Base-by-base conservation (phyloP, 768 basidiomycete species). In the Strobilomyces confusus region DNA sequence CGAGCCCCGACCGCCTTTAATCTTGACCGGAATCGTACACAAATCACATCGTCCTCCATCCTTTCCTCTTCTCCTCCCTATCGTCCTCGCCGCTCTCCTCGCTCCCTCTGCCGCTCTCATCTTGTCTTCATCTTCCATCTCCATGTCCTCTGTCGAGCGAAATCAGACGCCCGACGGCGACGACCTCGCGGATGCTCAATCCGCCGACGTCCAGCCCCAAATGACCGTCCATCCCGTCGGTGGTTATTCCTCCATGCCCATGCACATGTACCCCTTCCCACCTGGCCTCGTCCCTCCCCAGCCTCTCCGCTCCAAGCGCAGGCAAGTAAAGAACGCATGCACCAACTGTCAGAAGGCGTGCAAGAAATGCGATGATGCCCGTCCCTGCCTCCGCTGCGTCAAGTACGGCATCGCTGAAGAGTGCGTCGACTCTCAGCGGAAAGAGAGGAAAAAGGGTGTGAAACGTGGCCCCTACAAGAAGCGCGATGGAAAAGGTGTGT, bases 391-490 rank as follows among this genome's bases (percentile, higher is more conserved):
- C 52, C 86, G 94, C 56, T 97, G 94, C 63, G 86, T 92, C 64
- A 92, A 89, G 73, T 95, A 95, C 61, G 92, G 90, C 63, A 80
- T 89, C 58, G 79, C 83, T 44, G 89, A 92, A 65, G 87, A 88
- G 65, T 97, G 94, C 66, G 76, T 91, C 59, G 89, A 94, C 74
- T 93, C 92, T 29, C 85, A 89, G 70, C 80, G 93, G 69, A 95
- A 95, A 76, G 92, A 95, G 73, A 81, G 92, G 64, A 90, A 89
- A 70, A 90, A 89, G 68, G 89, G 89, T 59, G 79, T 89, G 61
- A 92, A 90, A 76, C 75, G 89, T 65, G 89, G 89, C 42, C 89
- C 89, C 71, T 92, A 92, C 86, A 91, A 91, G 89, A 92, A 91
- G 83, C 88, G 87, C 83, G 88, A 89, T 87, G 84, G 82, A 80